Percentiles rank a stretch among this genome's conserved stretches.
Evolutionary conservation across 768 basidiomycete species (phyloP).

Genomic region (Serpula lacrymans): DNA sequence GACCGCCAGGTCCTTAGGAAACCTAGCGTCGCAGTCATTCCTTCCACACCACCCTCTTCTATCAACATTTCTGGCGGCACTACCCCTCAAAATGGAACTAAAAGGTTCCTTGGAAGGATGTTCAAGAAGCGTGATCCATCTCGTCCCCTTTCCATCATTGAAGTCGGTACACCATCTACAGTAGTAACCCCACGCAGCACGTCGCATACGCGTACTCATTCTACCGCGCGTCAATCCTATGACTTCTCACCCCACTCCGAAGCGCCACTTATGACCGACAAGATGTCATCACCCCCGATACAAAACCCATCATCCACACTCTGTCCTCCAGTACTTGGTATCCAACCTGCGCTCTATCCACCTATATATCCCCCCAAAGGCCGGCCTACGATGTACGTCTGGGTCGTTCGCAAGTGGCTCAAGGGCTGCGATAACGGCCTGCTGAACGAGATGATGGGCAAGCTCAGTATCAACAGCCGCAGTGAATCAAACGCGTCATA

Average conservation of each 20-base stretch:
- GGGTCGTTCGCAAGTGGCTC: conserved; percentile 74
- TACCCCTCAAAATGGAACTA: conserved; percentile 41
- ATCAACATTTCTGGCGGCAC: conserved; percentile 13
- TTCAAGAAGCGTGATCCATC: conserved; percentile 56
- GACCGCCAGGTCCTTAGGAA: not conserved
- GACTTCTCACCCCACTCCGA: conserved; percentile 13
- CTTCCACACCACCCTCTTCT: conserved; percentile 12
- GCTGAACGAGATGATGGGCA: conserved; percentile 42
- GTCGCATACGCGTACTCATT: conserved; percentile 5
- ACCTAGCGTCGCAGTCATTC: conserved; percentile 14
- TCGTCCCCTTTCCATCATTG: conserved; percentile 15
- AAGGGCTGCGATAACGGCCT: conserved; percentile 52
- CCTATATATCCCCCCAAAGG: conserved; percentile 34
- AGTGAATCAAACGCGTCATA: conserved; percentile 12
- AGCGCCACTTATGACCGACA: conserved; percentile 11
- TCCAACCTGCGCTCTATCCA: conserved; percentile 63
- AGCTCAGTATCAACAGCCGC: conserved; percentile 28
- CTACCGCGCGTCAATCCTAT: conserved; percentile 8
- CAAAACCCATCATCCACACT: conserved; percentile 17
- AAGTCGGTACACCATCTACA: conserved; percentile 23
- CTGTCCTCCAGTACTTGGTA: conserved; percentile 56
- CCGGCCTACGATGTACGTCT: conserved; percentile 57
- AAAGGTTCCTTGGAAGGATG: conserved; percentile 63
- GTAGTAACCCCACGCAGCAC: conserved; percentile 25
- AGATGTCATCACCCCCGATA: conserved; percentile 9